phyloP scores from a whole-genome alignment of 108 stramenopile species.

The Cyclostephanos tholiformis region DNA sequence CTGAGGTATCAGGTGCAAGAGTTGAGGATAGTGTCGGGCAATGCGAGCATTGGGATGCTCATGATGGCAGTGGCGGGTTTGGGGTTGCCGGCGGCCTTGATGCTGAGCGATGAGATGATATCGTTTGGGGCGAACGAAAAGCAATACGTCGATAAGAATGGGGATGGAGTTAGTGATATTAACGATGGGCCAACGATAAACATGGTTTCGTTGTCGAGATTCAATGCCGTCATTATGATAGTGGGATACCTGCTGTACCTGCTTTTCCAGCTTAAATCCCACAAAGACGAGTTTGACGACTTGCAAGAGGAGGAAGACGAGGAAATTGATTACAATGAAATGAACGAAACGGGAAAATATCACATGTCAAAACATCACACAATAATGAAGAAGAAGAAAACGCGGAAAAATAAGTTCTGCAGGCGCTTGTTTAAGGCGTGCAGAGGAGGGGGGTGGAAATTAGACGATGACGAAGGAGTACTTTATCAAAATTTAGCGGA shows the following conservation, averaged over 20 bases:
- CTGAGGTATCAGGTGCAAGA: slow-evolving; percentile 86
- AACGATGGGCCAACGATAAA: slow-evolving; percentile 51
- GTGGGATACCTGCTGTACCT: slow-evolving; percentile 77
- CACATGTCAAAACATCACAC: slow-evolving; percentile 7
- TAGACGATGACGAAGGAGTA: slow-evolving; percentile 25
- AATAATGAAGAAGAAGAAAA: slow-evolving; percentile 17
- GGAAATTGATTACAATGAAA: slow-evolving; percentile 5
- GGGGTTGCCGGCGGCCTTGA: slow-evolving; percentile 76
- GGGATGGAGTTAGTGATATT: slow-evolving; percentile 45
- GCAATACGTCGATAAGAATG: slow-evolving; percentile 51
- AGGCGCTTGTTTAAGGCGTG: slow-evolving; percentile 17
- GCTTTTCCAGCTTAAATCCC: slow-evolving; percentile 82
- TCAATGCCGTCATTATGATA: slow-evolving; percentile 86
- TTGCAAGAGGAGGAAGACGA: slow-evolving; percentile 36
- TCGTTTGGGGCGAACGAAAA: slow-evolving; percentile 2
- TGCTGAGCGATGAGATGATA: slow-evolving; percentile 67
- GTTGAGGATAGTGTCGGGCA: slow-evolving; percentile 74
- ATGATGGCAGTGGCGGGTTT: slow-evolving; percentile 70
- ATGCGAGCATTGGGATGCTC: slow-evolving; percentile 80
- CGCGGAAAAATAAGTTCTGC: slow-evolving; percentile 48
- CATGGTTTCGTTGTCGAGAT: slow-evolving; percentile 74
- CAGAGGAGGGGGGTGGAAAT: slow-evolving; percentile 4
- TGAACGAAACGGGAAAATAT: slow-evolving; percentile 7
- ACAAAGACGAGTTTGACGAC: slow-evolving; percentile 89
- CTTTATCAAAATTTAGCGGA: not conserved